Evolutionary conservation across 345 rosid genomes (phyloP), one percentile per base, ranked within the genome.

Genomic region (Pseudoturritis turrita): DNA sequence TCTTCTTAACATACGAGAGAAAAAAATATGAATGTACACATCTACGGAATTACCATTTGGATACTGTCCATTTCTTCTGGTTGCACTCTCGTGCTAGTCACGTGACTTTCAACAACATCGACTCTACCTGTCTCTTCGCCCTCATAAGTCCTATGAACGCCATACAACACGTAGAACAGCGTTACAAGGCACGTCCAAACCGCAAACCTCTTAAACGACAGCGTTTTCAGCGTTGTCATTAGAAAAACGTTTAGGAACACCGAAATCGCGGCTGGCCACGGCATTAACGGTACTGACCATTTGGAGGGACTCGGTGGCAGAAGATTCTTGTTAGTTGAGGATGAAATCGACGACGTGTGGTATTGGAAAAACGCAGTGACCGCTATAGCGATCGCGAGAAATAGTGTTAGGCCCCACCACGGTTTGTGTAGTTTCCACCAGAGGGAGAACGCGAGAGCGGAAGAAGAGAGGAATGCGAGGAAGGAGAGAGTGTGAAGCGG

Each of bases 271-370:
- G 97, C 92, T 3, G 94, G 96, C 97, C 97, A 93, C 10, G 98
- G 98, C 98, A 93, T 93, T 51, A 87, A 66, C 4, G 98, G 97
- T 31, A 93, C 96, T 1, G 90, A 81, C 98, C 96, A 93, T 54
- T 44, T 76, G 25, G 65, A 43, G 9, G 52, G 17, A 23, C 23
- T 37, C 1, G 59, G 21, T n/a, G 31, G 22, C 6, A 47, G 6
- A 64, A 64, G 29, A 57, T 37, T 39, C 10, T 79, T 81, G 29
- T 50, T 66, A 11, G 80, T 29, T 49, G 54, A 73, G 18, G 66
- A 46, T 21, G 55, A 3, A 29, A 33, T 7, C 29, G 44, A 65
- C 11, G 87, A 82, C 15, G 73, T 66, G 71, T 35, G 55, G 80
- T 66, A 49, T n/a, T 84, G 94, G 68, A 86, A 93, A 19, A 71